Percentiles rank a stretch among this genome's conserved stretches.
Evolutionary conservation across 1,284 basidiomycete genomes (phyloP).

Genomic region (Fomes fomentarius): DNA sequence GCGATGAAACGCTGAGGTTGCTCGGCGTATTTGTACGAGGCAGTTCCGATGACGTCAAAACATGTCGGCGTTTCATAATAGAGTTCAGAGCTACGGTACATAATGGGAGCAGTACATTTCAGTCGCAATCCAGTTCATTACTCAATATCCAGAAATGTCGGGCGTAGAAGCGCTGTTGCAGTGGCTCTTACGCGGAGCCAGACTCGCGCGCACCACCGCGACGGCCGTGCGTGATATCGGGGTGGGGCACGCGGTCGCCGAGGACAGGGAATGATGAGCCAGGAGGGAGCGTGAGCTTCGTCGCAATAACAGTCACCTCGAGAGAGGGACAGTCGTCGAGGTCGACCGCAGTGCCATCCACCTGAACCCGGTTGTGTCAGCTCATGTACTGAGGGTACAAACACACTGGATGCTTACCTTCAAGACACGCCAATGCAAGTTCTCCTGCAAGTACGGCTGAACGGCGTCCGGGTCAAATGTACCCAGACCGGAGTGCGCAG

Average conservation of each 20-base stretch:
- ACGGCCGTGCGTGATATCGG: conserved; percentile 12
- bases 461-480: conserved; percentile 41
- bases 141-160: no score
- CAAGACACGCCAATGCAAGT: conserved; percentile 43
- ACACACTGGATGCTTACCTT: conserved; percentile 9
- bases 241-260: conserved; percentile 3
- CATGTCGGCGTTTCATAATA: not conserved
- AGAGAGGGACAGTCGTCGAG: conserved; percentile 31
- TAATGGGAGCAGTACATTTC: no score
- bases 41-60: no score
- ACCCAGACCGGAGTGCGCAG: conserved; percentile 29
- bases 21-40: no score
- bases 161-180: no score
- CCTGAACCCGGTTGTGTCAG: no score
- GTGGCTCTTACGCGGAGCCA: no score
- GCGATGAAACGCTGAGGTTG: no score
- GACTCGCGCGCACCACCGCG: conserved; percentile 1
- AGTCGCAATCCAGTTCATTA: no score
- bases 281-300: conserved; percentile 31
- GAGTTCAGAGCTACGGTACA: no score
- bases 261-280: conserved; percentile 26
- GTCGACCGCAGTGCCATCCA: not conserved
- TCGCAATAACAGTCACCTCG: conserved; percentile 34
- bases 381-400: no score
- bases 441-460: conserved; percentile 40